Evolutionary conservation across 352 stramenopile genomes (phyloP).

Genomic region (Globisporangium nagaii): DNA sequence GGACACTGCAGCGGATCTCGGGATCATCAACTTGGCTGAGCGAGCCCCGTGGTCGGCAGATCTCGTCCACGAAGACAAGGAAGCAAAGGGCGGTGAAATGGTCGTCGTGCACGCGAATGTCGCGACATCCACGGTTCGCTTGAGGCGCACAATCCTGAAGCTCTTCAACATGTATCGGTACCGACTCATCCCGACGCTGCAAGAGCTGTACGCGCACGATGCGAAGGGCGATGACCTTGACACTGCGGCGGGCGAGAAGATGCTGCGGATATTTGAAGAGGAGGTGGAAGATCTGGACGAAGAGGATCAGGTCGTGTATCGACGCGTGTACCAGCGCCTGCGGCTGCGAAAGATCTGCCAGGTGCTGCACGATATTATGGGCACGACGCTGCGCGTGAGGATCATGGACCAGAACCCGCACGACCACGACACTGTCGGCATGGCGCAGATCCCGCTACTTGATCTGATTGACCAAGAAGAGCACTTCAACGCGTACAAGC

Average conservation of each 20-base stretch:
- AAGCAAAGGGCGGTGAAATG: constrained; percentile 9
- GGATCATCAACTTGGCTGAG: constrained; percentile 22
- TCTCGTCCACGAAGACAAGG: constrained; percentile 5
- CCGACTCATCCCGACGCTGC: constrained; percentile 46
- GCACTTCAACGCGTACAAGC: constrained; percentile 52
- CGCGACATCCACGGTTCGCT: constrained; percentile 34
- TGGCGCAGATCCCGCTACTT: constrained; percentile 53
- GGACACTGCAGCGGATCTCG: constrained; percentile 42
- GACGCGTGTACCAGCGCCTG: constrained; percentile 45
- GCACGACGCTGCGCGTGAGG: constrained; percentile 42
- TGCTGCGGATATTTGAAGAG: constrained; percentile 54
- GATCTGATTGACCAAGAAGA: constrained; percentile 61
- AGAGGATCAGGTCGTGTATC: constrained; percentile 43
- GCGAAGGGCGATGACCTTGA: constrained; percentile 28
- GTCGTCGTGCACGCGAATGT: constrained; percentile 47
- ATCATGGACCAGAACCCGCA: constrained; percentile 51
- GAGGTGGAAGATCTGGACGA: constrained; percentile 64
- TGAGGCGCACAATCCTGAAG: constrained; percentile 54
- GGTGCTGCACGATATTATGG: constrained; percentile 63
- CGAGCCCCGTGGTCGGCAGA: constrained; percentile 49
- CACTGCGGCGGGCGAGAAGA: constrained; percentile 27
- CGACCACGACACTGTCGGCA: constrained; percentile 45
- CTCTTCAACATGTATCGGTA: constrained; percentile 45
- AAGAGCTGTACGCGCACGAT: constrained; percentile 48
- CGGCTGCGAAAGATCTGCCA: constrained; percentile 49